Percentiles rank a stretch among this genome's conserved stretches.
Evolutionary conservation across 108 stramenopile species (phyloP).

Genomic region (Skeletonema marinoi): DNA sequence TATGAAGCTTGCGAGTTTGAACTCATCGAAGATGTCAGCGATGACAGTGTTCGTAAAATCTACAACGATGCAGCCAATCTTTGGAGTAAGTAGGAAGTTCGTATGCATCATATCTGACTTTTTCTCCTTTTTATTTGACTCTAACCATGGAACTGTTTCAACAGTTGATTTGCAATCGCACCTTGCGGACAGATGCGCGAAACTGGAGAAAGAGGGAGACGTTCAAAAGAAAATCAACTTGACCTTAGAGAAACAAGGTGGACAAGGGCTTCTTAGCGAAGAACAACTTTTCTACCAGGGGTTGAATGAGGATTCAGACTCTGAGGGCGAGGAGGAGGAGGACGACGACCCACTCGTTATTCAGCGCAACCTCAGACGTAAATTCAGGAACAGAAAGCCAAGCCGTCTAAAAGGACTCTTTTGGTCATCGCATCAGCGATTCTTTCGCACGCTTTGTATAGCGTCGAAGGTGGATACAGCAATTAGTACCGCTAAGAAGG

Average conservation of each 20-base stretch:
- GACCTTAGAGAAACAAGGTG: not conserved
- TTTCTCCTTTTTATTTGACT: too few species aligned
- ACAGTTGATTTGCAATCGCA: slow-evolving; percentile 25
- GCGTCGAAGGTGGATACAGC: slow-evolving; percentile 54
- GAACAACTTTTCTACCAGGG: slow-evolving; percentile 13
- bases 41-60: slow-evolving; percentile 21
- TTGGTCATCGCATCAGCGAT: slow-evolving; percentile 66
- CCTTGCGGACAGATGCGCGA: slow-evolving; percentile 27
- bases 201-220: slow-evolving; percentile 1
- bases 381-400: slow-evolving; percentile 15
- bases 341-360: slow-evolving; percentile 20
- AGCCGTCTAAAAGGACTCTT: slow-evolving; percentile 38
- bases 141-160: too few species aligned
- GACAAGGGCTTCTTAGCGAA: slow-evolving; percentile 4
- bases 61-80: slow-evolving; percentile 60
- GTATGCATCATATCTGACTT: too few species aligned
- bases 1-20: slow-evolving; percentile 68
- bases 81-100: slow-evolving; percentile 29
- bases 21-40: slow-evolving; percentile 48
- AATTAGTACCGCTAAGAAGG: slow-evolving; percentile 36
- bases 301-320: slow-evolving; percentile 12
- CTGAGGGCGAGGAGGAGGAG: slow-evolving; percentile 16
- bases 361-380: slow-evolving; percentile 30
- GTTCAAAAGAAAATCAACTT: slow-evolving; percentile 11
- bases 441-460: slow-evolving; percentile 56